Base-by-base conservation (phyloP, 164 flowering plant species). In the Santalum album region DNA sequence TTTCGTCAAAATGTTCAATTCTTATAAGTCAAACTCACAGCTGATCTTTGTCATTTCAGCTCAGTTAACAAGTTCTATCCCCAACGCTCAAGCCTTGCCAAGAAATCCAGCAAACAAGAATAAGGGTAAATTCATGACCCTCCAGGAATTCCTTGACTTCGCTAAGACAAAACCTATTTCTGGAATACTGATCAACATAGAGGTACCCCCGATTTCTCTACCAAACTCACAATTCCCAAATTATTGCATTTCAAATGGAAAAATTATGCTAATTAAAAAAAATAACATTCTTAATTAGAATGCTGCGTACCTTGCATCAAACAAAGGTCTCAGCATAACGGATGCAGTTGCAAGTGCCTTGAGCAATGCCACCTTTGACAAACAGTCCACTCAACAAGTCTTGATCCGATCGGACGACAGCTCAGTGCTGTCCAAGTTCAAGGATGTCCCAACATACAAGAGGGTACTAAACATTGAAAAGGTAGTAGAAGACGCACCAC, bases 351-450 rank as follows among this genome's bases (percentile, higher is more conserved):
- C 42, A 12, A 58, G 59, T 0, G 92, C 95, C 50, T 70, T 94
- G 55, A 65, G 25, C 53, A 82, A 84, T 51, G 90, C 92, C 23
- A 78, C 82, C 12, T 68, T 80, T 4, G 90, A 87, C 67, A 79
- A 86, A 63, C 80, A 76, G 65, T 58, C 76, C 0, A 77, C 83
- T 17, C 94, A 83, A 53, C 65, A 77, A 64, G 86, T 87, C 44
- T 20, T 79, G 49, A 90, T 87, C 56, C 79, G 78, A 55, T 94
- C 99, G 12, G 89, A 76, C 23, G 99, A 94, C 63, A 76, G 70
- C 40, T 71, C 96, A 24, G 96, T 86, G 16, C 76, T 94, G 49
- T 48, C 72, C 29, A 66, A 63, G 52, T 85, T 87, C 67, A 69
- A 75, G 51, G 58, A 57, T 35, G 59, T 68, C 18, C 61, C 84